Evolutionary conservation across 1,284 basidiomycete genomes (phyloP).

Genomic region (Tetrapyrgos nigripes): DNA sequence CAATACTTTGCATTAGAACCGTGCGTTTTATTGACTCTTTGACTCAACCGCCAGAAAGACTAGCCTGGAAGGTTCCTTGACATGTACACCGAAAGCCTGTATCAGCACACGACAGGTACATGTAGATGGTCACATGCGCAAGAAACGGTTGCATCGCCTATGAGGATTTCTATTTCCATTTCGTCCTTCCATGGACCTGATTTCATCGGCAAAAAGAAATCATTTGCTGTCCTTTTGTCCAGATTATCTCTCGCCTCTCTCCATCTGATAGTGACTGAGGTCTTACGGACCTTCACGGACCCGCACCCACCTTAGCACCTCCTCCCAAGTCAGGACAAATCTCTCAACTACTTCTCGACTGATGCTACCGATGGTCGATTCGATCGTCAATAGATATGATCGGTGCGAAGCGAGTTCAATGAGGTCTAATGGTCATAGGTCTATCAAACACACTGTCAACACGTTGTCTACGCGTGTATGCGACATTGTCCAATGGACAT

Average conservation of each 20-base stretch:
- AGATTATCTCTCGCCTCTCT: background rate
- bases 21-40: too few relatives aligned
- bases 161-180: too few relatives aligned
- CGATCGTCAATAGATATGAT: too few relatives aligned
- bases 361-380: background rate
- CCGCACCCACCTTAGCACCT: background rate
- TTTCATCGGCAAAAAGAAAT: background rate
- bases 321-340: background rate
- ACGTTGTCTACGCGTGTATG: background rate
- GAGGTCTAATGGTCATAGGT: background rate
- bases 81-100: too few relatives aligned
- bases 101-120: too few relatives aligned
- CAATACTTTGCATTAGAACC: too few relatives aligned
- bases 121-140: too few relatives aligned
- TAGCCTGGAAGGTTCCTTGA: too few relatives aligned
- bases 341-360: background rate
- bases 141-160: too few relatives aligned
- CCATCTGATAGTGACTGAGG: background rate
- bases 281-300: background rate
- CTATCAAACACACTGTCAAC: background rate
- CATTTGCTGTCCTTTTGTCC: background rate
- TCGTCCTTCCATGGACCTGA: too few relatives aligned
- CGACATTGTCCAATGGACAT: background rate
- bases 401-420: background rate
- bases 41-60: too few relatives aligned